phyloP scores from a whole-genome alignment of 73 alveolate species.

The Paramecium sexaurelia region DNA sequence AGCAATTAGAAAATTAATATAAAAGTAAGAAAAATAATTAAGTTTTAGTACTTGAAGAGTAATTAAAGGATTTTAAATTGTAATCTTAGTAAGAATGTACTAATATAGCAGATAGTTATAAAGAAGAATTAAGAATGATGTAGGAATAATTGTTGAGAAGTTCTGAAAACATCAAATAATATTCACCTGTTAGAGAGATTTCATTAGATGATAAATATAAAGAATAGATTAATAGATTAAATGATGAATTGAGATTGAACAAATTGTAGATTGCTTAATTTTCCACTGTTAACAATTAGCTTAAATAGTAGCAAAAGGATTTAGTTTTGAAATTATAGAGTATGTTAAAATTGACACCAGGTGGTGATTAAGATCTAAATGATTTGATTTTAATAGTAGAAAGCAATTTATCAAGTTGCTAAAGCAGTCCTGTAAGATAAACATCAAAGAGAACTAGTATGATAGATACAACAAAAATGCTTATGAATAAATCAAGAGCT shows the following conservation, averaged over 20 bases:
- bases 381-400: not conserved
- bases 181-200: not conserved
- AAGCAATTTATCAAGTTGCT: not conserved
- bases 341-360: not conserved
- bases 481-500: not conserved
- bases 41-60: not conserved
- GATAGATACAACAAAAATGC: not conserved
- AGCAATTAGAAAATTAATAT: not conserved
- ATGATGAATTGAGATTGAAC: not conserved
- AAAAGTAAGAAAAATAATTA: not conserved
- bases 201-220: conserved; percentile 5
- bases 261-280: not conserved
- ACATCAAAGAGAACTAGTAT: not conserved
- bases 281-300: not conserved
- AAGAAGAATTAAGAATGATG: not conserved
- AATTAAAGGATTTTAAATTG: not conserved
- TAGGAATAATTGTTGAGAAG: not conserved
- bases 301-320: not conserved
- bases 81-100: not conserved
- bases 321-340: not conserved
- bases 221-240: not conserved
- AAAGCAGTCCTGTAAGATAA: not conserved
- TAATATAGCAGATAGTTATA: not conserved
- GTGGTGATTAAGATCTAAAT: not conserved
- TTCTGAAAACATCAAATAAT: not conserved